phyloP scores from a whole-genome alignment of 2,329 filamentous ascomycete species.

The Talaromyces rugulosus region DNA sequence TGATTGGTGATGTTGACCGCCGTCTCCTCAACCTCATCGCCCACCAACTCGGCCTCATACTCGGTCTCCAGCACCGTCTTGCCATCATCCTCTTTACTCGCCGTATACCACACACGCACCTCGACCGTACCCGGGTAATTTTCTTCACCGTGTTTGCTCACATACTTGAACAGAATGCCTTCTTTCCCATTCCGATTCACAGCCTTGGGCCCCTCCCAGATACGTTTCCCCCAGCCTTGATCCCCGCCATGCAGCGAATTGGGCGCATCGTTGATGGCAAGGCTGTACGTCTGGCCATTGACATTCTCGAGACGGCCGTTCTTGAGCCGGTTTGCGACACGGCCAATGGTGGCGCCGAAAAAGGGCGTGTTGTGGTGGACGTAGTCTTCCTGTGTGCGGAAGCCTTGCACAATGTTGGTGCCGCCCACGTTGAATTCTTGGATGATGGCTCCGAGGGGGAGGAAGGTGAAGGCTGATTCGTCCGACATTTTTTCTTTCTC shows the following conservation, averaged over 20 bases:
- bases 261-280: conserved; percentile 68
- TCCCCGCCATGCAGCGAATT: conserved; percentile 69
- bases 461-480: conserved; percentile 41
- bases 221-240: conserved; percentile 73
- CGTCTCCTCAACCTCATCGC: conserved; percentile 77
- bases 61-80: conserved; percentile 76
- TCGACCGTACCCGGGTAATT: conserved; percentile 85
- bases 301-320: conserved; percentile 65
- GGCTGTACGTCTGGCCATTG: conserved; percentile 64
- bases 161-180: conserved; percentile 60
- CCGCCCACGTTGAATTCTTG: conserved; percentile 73
- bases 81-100: conserved; percentile 62
- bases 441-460: conserved; percentile 45
- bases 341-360: conserved; percentile 93
- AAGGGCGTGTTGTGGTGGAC: conserved; percentile 68
- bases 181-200: conserved; percentile 57
- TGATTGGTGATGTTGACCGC: conserved; percentile 93
- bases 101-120: conserved; percentile 71
- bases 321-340: conserved; percentile 73
- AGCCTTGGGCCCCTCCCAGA: conserved; percentile 68
- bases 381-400: conserved; percentile 72
- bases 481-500: conserved; percentile 16
- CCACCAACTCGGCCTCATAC: conserved; percentile 80
- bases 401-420: conserved; percentile 83
- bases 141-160: conserved; percentile 78